These are phyloP conservation scores for Perkinsus olseni DNA, from an alignment of 169 alveolate species.

Conservation along the genomic window DNA sequence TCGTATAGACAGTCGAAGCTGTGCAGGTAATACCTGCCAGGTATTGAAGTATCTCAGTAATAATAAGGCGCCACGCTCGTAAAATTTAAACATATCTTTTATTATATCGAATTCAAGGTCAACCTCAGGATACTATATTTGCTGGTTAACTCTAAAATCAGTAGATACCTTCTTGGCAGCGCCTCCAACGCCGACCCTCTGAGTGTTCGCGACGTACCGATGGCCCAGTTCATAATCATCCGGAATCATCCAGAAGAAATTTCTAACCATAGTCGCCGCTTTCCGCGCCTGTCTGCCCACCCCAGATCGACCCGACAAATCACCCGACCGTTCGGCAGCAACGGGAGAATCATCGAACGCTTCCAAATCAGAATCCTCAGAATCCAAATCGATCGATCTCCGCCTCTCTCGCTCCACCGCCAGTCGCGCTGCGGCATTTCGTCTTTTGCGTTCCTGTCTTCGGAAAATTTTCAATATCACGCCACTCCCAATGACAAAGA, in stretches of 20 bases:
- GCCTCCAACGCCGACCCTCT: neutral
- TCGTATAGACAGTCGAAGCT: neutral
- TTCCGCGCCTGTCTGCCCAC: neutral
- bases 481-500: neutral
- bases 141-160: neutral
- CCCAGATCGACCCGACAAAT: neutral
- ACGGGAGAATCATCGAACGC: neutral
- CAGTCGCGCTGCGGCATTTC: neutral
- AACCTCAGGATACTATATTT: neutral
- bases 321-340: neutral
- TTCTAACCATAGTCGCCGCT: neutral
- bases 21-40: neutral
- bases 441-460: neutral
- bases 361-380: neutral
- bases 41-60: too few relatives aligned
- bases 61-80: too few relatives aligned
- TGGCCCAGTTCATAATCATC: neutral
- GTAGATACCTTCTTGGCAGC: neutral
- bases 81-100: too few relatives aligned
- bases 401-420: neutral
- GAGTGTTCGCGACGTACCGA: neutral
- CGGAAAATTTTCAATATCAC: neutral
- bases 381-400: neutral
- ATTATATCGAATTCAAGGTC: neutral
- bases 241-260: neutral